A percentile compares a stretch with the other conserved stretches of the same genome.
Evolutionary conservation across 495 filamentous ascomycete genomes (phyloP).

Genomic region (Aspergillus campestris): DNA sequence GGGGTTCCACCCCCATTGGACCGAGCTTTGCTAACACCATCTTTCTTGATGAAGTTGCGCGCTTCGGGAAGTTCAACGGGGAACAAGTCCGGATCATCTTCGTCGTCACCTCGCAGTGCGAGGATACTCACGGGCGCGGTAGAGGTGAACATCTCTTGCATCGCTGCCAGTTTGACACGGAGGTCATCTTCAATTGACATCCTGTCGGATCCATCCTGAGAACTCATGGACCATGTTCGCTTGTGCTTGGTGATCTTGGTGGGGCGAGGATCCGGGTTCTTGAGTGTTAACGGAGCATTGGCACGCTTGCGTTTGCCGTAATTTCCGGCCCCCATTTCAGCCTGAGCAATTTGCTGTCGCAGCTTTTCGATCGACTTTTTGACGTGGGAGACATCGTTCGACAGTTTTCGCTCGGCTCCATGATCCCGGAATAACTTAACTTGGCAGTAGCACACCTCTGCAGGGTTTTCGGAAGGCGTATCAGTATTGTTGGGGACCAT

Average conservation of each 20-base stretch:
- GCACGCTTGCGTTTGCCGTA: conserved; percentile 79
- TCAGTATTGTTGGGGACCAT: conserved; percentile 40
- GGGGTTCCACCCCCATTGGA: conserved; percentile 43
- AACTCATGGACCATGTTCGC: conserved; percentile 93
- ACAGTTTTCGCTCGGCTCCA: conserved; percentile 88
- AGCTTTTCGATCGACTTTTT: conserved; percentile 93
- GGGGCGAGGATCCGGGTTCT: conserved; percentile 43
- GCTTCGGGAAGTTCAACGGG: conserved; percentile 73
- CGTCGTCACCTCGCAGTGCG: conserved; percentile 71
- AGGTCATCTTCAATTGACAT: conserved; percentile 78
- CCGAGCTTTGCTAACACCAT: conserved; percentile 46
- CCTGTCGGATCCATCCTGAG: conserved; percentile 61
- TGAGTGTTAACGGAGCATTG: conserved; percentile 45
- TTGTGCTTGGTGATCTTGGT: conserved; percentile 84
- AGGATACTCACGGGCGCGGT: conserved; percentile 79
- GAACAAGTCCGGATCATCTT: conserved; percentile 82
- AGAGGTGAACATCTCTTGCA: conserved; percentile 95
- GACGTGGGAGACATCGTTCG: conserved; percentile 87
- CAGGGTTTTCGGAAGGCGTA: conserved; percentile 28
- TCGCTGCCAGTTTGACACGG: conserved; percentile 68
- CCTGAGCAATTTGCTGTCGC: conserved; percentile 81
- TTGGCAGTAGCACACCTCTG: conserved; percentile 87
- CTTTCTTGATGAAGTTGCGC: conserved; percentile 49
- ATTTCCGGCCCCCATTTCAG: conserved; percentile 80
- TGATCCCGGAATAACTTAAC: conserved; percentile 97